Conservation (phyloP, 2,329 filamentous ascomycete species). For the Stachybotrys elegans region DNA sequence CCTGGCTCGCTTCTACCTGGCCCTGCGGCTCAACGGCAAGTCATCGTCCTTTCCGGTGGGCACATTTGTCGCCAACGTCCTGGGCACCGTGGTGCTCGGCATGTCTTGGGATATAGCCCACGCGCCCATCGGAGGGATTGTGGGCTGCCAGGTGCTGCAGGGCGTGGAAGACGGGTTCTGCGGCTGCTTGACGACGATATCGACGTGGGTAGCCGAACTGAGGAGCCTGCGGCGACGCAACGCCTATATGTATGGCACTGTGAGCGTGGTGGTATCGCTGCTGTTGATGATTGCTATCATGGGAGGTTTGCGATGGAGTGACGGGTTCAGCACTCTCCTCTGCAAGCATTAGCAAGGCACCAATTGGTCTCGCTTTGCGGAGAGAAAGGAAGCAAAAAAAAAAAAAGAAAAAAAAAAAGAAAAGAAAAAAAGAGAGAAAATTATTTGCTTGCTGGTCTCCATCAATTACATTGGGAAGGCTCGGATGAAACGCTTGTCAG, state of each 20-base stretch:
- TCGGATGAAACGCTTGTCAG: no score
- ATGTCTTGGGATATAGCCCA: conserved; percentile 78
- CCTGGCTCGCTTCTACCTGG: conserved; percentile 67
- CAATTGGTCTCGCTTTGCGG: no score
- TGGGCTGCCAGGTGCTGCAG: conserved; percentile 64
- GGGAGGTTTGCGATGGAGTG: conserved; percentile 69
- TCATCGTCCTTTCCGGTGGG: conserved; percentile 71
- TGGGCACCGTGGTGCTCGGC: conserved; percentile 69
- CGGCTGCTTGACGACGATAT: conserved; percentile 61
- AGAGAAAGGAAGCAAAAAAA: no score
- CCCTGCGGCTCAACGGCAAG: conserved; percentile 64
- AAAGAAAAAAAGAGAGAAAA: no score
- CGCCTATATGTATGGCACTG: conserved; percentile 62
- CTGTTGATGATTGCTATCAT: conserved; percentile 63
- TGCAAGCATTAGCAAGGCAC: no score
- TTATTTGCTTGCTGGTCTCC: no score
- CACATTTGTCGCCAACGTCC: conserved; percentile 77
- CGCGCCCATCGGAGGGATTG: conserved; percentile 45
- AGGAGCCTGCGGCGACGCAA: conserved; percentile 45
- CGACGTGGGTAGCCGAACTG: conserved; percentile 62
- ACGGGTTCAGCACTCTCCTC: conserved; percentile 42
- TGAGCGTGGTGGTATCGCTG: conserved; percentile 56
- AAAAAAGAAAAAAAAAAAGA: neutral
- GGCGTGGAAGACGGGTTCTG: conserved; percentile 65
- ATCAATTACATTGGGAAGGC: no score